A percentile compares a stretch with the other conserved stretches of the same genome.
phyloP scores from a whole-genome alignment of 164 flowering plant genomes.

The Kingdonia uniflora region DNA sequence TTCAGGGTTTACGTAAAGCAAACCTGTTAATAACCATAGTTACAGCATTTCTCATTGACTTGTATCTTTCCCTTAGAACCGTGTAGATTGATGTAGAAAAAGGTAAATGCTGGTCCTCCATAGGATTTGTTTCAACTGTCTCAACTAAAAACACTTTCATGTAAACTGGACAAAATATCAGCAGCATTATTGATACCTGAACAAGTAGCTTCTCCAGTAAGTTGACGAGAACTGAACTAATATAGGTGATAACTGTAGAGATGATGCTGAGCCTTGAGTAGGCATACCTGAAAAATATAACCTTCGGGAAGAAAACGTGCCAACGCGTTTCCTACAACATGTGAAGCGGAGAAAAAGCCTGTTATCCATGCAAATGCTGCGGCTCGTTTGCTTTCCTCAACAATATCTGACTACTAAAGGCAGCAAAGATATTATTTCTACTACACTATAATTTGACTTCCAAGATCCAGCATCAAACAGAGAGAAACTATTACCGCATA shows the following conservation, averaged over 20 bases:
- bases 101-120: constrained; percentile 21
- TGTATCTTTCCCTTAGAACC: constrained; percentile 31
- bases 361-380: constrained; percentile 79
- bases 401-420: constrained; percentile 58
- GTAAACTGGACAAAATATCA: constrained; percentile 51
- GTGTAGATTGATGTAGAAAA: constrained; percentile 18
- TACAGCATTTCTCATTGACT: constrained; percentile 55
- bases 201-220: constrained; percentile 8
- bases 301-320: constrained; percentile 78
- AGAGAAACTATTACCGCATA: constrained; percentile 48
- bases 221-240: background rate
- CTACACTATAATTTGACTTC: background rate
- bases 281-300: constrained; percentile 54
- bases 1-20: background rate
- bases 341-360: constrained; percentile 72
- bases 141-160: constrained; percentile 59
- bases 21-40: constrained; percentile 46
- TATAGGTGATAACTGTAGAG: background rate
- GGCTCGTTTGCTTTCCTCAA: constrained; percentile 51
- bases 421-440: constrained; percentile 4
- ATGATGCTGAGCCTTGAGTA: constrained; percentile 1
- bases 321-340: constrained; percentile 66
- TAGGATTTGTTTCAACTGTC: constrained; percentile 36
- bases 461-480: background rate
- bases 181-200: constrained; percentile 69